Conservation (phyloP, 1,139 yeast species). For the Suhomyces taliae region DNA sequence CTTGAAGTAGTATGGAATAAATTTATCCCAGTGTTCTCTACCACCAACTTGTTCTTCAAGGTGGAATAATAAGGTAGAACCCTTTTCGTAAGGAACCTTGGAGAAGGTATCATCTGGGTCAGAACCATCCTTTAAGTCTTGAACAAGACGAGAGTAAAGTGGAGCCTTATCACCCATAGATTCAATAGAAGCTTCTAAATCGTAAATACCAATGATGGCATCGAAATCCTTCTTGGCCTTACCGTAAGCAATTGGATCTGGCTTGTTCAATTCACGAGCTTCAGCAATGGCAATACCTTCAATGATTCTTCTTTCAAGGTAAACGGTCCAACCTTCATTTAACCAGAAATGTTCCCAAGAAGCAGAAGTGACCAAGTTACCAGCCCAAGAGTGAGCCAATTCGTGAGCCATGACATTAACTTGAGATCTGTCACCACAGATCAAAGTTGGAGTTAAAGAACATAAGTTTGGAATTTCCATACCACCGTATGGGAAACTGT, state of each 20-base stretch:
- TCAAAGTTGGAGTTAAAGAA: conserved; percentile 86
- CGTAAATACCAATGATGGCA: conserved; percentile 89
- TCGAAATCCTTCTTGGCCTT: conserved; percentile 75
- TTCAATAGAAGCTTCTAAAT: conserved; percentile 63
- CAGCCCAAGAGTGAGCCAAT: conserved; percentile 90
- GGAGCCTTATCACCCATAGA: conserved; percentile 56
- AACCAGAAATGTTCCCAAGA: conserved; percentile 96
- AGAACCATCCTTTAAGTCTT: conserved; percentile 59
- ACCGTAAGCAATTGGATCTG: conserved; percentile 49
- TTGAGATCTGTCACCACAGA: conserved; percentile 82
- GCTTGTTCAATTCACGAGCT: conserved; percentile 12
- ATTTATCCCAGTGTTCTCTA: conserved; percentile 64
- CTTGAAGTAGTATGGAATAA: conserved; percentile 73
- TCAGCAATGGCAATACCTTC: conserved; percentile 50
- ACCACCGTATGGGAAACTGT: conserved; percentile 90
- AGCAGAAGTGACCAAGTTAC: conserved; percentile 84
- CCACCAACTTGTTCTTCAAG: conserved; percentile 68
- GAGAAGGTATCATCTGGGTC: conserved; percentile 93
- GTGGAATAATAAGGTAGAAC: conserved; percentile 73
- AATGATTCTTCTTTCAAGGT: conserved; percentile 79
- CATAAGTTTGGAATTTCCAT: conserved; percentile 95
- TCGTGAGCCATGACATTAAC: conserved; percentile 91
- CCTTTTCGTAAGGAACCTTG: conserved; percentile 89
- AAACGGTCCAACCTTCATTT: conserved; percentile 96
- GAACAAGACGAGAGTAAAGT: conserved; percentile 66